phyloP scores from a whole-genome alignment of 2,329 filamentous ascomycete species.

The Aspergillus hiratsukae region DNA sequence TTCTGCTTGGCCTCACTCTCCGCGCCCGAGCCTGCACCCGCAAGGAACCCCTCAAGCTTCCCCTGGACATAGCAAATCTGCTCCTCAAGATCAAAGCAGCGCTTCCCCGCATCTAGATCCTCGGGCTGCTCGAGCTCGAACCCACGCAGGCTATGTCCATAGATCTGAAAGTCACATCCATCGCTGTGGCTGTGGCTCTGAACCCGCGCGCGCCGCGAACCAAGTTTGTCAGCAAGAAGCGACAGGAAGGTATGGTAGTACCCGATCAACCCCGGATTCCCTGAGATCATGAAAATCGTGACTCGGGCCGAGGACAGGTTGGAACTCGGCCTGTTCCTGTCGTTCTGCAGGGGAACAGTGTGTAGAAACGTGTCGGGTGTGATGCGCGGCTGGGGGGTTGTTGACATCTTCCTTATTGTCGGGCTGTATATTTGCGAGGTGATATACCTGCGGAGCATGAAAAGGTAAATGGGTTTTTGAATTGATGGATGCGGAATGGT shows the following conservation, averaged over 20 bases:
- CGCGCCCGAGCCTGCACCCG: not conserved
- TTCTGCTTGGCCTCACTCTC: slow-evolving; percentile 17
- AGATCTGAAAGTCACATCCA: slow-evolving; percentile 21
- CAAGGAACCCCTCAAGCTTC: slow-evolving; percentile 39
- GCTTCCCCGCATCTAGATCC: not conserved
- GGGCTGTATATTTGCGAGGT: not conserved
- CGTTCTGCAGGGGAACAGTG: slow-evolving; percentile 15
- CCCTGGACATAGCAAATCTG: slow-evolving; percentile 48
- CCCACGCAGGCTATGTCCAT: slow-evolving; percentile 33
- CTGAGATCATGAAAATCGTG: slow-evolving; percentile 45
- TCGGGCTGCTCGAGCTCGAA: slow-evolving; percentile 25
- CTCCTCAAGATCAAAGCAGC: slow-evolving; percentile 40
- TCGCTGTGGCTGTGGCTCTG: not conserved
- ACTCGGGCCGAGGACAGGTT: slow-evolving; percentile 7
- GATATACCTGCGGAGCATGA: not conserved
- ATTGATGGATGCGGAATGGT: not conserved
- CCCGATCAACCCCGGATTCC: slow-evolving; percentile 48
- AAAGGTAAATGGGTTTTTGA: not conserved
- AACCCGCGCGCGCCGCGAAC: not conserved
- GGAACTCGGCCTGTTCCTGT: not conserved
- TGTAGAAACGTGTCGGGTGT: slow-evolving; percentile 29
- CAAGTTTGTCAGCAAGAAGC: slow-evolving; percentile 26
- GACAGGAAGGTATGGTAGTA: slow-evolving; percentile 47
- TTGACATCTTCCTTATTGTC: slow-evolving; percentile 9
- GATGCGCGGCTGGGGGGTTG: slow-evolving; percentile 18